Conservation (phyloP, 208 protist species). For the Willaertia magna region DNA sequence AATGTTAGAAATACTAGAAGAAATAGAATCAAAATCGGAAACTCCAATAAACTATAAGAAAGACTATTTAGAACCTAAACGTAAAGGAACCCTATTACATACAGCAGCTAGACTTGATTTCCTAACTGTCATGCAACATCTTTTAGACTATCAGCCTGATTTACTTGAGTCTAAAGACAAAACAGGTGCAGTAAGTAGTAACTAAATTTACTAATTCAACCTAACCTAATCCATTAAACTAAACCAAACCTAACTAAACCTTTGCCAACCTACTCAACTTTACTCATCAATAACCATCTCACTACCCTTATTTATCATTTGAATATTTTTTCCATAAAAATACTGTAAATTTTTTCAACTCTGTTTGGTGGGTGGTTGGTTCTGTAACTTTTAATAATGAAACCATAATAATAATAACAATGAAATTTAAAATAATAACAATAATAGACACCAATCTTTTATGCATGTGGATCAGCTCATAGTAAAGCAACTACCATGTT, state of each 20-base stretch:
- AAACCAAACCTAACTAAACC: too few species aligned
- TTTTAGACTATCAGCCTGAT: not conserved
- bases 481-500: not conserved
- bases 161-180: not conserved
- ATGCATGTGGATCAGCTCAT: not conserved
- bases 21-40: not conserved
- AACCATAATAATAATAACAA: too few species aligned
- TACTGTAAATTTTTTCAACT: too few species aligned
- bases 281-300: too few species aligned
- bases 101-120: not conserved
- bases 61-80: not conserved
- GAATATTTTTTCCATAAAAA: too few species aligned
- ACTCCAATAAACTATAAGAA: not conserved
- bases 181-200: not conserved
- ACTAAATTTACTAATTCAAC: too few species aligned
- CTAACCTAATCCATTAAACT: too few species aligned
- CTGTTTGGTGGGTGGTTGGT: too few species aligned
- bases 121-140: not conserved
- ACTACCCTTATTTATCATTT: too few species aligned
- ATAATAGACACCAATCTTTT: not conserved
- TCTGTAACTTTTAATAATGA: too few species aligned
- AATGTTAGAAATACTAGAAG: not conserved
- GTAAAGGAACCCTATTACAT: not conserved
- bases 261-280: too few species aligned
- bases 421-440: too few species aligned